Evolutionary conservation across 2,329 filamentous ascomycete species (phyloP), one percentile per base, ranked within the genome.

Genomic region (Colletotrichum filicis): DNA sequence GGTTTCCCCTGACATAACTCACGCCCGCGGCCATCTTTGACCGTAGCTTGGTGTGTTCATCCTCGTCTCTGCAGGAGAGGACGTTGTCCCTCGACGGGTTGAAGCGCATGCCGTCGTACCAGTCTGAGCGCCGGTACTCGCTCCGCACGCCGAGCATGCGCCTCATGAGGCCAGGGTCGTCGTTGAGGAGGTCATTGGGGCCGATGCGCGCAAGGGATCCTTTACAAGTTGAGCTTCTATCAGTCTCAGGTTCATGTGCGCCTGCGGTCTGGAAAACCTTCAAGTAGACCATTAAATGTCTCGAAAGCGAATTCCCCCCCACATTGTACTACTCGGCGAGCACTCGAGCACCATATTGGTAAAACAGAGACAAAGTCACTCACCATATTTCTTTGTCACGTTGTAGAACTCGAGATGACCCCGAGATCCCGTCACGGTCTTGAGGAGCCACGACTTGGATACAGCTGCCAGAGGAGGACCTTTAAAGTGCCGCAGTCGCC

Each of bases 81-180:
- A 91, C 83, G 73, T 87, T 89, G 73, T 89, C 86, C 30, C 85
- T 81, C 11, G 86, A 82, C 0, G 87, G 86, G 69, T 91, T 85
- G 70, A 92, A 83, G 19, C 85, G 83, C 67, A 87, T 82, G 5
- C 83, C 85, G 68, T 84, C 80, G 76, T 89, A 89, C 82, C 86
- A 89, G 1, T 75, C 75, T 0, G 80, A 80, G 2, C 83, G 81
- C 1, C 74, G 77, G 68, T 85, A 86, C 8, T 73, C 66, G 42
- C 80, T 82, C 14, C 83, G 80, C 5, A 81, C 82, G 1, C 77
- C 79, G 16, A 79, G 80, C 76, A 85, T 82, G 28, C 75, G 79
- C n/a, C 81, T 80, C 9, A 86, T 28, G 24, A 73, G 56, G 12
- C 42, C 69, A n/a, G 71, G 59, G 57, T 78, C 76, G 35, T 68